Evolutionary conservation across 805 yeast species (phyloP).

Genomic region (Hanseniaspora hatyaiensis): DNA sequence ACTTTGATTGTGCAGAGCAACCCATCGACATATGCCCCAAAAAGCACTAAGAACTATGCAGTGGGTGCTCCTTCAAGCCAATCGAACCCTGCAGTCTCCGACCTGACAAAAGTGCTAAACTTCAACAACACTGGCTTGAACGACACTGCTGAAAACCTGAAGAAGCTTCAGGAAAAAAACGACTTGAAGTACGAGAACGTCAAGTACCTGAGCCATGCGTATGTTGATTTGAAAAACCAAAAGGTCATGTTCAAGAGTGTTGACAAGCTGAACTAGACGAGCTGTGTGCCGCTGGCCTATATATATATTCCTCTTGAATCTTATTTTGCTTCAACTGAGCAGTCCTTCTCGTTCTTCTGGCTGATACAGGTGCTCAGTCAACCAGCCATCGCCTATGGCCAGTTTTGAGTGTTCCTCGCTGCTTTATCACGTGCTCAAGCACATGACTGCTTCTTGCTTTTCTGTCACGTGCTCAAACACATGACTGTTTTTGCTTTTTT

Average conservation of each 20-base stretch:
- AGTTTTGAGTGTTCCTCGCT: too few relatives aligned
- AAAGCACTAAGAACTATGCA: conserved; percentile 4
- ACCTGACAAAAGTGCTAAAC: conserved; percentile 1
- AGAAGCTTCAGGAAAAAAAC: background rate
- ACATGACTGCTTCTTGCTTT: too few relatives aligned
- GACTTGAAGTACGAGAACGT: conserved; percentile 2
- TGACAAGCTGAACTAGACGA: conserved; percentile 17
- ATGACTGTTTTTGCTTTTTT: too few relatives aligned
- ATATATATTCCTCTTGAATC: too few relatives aligned
- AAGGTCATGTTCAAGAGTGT: conserved; percentile 23
- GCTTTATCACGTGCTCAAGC: too few relatives aligned
- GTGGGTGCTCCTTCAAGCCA: too few relatives aligned
- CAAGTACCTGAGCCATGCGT: conserved; percentile 23
- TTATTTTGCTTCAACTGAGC: too few relatives aligned
- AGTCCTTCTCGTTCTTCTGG: too few relatives aligned
- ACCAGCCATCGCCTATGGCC: too few relatives aligned
- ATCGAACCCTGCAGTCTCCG: background rate
- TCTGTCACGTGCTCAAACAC: too few relatives aligned
- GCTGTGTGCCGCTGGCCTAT: background rate
- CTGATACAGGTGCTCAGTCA: too few relatives aligned
- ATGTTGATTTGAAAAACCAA: conserved; percentile 20
- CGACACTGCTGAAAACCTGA: conserved; percentile 2
- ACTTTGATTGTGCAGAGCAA: conserved; percentile 26
- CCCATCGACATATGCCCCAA: conserved; percentile 11
- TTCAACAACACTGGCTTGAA: conserved; percentile 4